These are phyloP conservation scores for Leccinum broughii DNA, from an alignment of 768 basidiomycete genomes.

Conservation along the genomic window DNA sequence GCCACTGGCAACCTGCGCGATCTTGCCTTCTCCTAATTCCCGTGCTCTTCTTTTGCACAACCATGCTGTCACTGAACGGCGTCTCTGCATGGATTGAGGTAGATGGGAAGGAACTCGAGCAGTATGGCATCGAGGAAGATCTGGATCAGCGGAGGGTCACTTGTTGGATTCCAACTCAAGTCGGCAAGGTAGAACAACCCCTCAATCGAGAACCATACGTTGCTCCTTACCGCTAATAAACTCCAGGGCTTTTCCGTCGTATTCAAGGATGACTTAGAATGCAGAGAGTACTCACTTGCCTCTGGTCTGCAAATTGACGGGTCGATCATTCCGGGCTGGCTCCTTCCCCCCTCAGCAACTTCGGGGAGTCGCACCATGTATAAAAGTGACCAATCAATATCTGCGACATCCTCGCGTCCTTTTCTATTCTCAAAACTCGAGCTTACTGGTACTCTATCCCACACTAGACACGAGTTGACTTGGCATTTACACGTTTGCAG, in stretches of 20 bases:
- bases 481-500: slow-evolving; percentile 18
- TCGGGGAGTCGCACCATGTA: slow-evolving; percentile 3
- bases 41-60: not conserved
- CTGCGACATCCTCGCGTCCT: slow-evolving; percentile 19
- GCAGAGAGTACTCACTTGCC: slow-evolving; percentile 9
- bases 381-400: slow-evolving; percentile 3
- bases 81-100: slow-evolving; percentile 32
- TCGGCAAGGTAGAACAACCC: slow-evolving; percentile 21
- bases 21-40: not conserved
- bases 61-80: slow-evolving; percentile 24
- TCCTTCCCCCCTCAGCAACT: not conserved
- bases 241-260: slow-evolving; percentile 29
- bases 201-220: not conserved
- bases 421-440: slow-evolving; percentile 31
- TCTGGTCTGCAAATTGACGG: slow-evolving; percentile 24
- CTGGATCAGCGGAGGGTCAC: slow-evolving; percentile 18
- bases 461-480: too few relatives aligned
- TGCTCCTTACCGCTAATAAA: slow-evolving; percentile 3
- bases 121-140: slow-evolving; percentile 26
- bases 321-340: slow-evolving; percentile 1
- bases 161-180: slow-evolving; percentile 33
- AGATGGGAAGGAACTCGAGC: slow-evolving; percentile 27
- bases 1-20: not conserved
- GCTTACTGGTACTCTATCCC: slow-evolving; percentile 26
- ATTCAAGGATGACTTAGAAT: slow-evolving; percentile 14